These are phyloP conservation scores for Mycena olivaceomarginata DNA, from an alignment of 768 basidiomycete species.

Conservation along the genomic window DNA sequence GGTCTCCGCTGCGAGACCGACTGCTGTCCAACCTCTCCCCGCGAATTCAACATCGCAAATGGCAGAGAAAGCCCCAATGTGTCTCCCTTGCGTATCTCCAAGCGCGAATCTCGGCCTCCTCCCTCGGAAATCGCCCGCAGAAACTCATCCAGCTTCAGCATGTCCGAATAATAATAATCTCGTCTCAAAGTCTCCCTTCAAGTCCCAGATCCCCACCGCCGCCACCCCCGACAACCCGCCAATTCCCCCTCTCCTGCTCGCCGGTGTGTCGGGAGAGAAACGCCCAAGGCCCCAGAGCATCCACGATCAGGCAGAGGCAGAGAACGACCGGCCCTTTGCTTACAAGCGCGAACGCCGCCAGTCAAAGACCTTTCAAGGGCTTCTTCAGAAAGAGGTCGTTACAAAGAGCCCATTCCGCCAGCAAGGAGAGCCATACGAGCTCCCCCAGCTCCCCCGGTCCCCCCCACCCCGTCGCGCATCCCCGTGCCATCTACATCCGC, in stretches of 20 bases:
- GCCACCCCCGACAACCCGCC: conserved; percentile 60
- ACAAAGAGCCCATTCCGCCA: conserved; percentile 87
- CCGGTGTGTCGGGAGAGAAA: conserved; percentile 86
- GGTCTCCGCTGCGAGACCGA: conserved; percentile 73
- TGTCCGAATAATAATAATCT: conserved; percentile 84
- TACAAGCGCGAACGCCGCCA: conserved; percentile 85
- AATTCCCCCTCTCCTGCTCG: conserved; percentile 57
- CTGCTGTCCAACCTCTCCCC: conserved; percentile 78
- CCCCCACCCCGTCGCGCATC: conserved; percentile 46
- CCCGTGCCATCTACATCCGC: conserved; percentile 48
- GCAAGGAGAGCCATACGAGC: conserved; percentile 49
- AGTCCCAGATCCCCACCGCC: conserved; percentile 76
- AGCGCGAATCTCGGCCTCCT: conserved; percentile 74
- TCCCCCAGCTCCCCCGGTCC: conserved; percentile 50
- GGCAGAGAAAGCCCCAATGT: conserved; percentile 63
- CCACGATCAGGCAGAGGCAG: conserved; percentile 78
- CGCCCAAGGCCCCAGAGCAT: conserved; percentile 84
- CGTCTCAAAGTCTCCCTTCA: conserved; percentile 92
- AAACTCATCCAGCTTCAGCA: conserved; percentile 87
- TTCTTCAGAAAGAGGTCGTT: conserved; percentile 86
- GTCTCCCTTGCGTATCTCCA: conserved; percentile 85
- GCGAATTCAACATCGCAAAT: conserved; percentile 66
- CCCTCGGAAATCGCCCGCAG: conserved; percentile 79
- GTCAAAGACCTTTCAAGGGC: conserved; percentile 83
- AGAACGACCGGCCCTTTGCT: conserved; percentile 83